A percentile compares a stretch with the other conserved stretches of the same genome.
Conservation (phyloP, 139 green algal genomes). For the Nannochloris sp. region DNA sequence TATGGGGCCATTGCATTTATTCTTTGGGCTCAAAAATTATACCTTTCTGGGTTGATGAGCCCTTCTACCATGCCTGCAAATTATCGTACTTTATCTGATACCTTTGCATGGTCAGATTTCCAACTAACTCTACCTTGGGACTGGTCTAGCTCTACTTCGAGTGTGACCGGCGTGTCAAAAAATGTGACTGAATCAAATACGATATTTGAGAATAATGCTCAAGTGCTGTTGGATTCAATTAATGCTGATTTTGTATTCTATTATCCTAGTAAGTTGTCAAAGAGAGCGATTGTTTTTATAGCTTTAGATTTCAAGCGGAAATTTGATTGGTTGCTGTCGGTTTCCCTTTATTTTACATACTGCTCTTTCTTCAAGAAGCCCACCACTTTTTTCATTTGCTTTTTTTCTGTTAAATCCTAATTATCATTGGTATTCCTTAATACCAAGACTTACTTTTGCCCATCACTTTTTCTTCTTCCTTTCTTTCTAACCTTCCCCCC, state of each 20-base stretch:
- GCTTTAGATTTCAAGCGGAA: too few relatives aligned
- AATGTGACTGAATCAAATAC: background rate
- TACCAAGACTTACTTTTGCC: too few relatives aligned
- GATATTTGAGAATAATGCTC: background rate
- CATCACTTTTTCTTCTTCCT: too few relatives aligned
- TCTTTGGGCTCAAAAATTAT: conserved; percentile 8
- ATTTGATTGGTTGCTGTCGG: too few relatives aligned
- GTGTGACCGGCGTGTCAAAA: background rate
- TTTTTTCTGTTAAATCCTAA: background rate
- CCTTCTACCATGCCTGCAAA: background rate
- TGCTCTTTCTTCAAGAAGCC: too few relatives aligned
- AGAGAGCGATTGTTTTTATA: too few relatives aligned
- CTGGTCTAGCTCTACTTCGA: background rate
- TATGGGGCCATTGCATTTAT: conserved; percentile 2
- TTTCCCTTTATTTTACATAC: too few relatives aligned
- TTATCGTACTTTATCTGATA: background rate
- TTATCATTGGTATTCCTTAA: background rate
- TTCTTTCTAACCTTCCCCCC: too few relatives aligned
- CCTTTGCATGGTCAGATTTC: conserved; percentile 7
- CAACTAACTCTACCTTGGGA: conserved; percentile 5
- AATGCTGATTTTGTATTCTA: background rate
- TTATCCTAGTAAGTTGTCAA: background rate
- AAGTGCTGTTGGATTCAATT: background rate
- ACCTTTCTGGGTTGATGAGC: background rate
- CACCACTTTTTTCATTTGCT: too few relatives aligned